phyloP scores from a whole-genome alignment of 805 yeast species.

The Candida fluviatilis region DNA sequence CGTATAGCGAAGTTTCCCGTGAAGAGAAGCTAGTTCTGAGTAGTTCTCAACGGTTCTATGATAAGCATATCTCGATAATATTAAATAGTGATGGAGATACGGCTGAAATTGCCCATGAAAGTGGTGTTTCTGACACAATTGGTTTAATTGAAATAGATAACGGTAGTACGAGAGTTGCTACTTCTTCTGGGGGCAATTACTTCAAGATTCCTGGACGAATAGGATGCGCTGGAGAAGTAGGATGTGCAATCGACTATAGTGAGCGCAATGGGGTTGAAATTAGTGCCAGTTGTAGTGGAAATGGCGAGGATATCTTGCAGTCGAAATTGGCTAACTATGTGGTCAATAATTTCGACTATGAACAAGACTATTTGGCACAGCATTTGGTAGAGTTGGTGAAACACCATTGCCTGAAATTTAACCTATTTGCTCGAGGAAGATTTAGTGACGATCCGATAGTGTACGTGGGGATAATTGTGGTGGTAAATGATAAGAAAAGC shows the following conservation, averaged over 20 bases:
- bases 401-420: constrained; percentile 7
- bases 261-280: constrained; percentile 18
- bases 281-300: constrained; percentile 46
- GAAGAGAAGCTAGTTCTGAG: not conserved
- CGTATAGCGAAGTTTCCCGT: not conserved
- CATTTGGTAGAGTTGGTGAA: constrained; percentile 15
- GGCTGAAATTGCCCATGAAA: not conserved
- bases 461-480: constrained; percentile 31
- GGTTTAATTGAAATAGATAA: constrained; percentile 29
- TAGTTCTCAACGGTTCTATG: constrained; percentile 7
- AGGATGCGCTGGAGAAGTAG: constrained; percentile 52
- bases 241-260: constrained; percentile 37
- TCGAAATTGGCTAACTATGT: constrained; percentile 36
- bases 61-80: not conserved
- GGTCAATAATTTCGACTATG: constrained; percentile 11
- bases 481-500: constrained; percentile 11
- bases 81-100: not conserved
- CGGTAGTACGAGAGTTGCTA: constrained; percentile 18
- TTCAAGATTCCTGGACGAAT: constrained; percentile 47
- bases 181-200: constrained; percentile 54
- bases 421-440: constrained; percentile 5
- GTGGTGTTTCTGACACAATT: constrained; percentile 41
- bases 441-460: constrained; percentile 6
- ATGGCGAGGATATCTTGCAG: constrained; percentile 51
- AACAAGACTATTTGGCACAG: constrained; percentile 15